Conservation (phyloP, 2,329 filamentous ascomycete species). For the Botryosphaeria dothidea region DNA sequence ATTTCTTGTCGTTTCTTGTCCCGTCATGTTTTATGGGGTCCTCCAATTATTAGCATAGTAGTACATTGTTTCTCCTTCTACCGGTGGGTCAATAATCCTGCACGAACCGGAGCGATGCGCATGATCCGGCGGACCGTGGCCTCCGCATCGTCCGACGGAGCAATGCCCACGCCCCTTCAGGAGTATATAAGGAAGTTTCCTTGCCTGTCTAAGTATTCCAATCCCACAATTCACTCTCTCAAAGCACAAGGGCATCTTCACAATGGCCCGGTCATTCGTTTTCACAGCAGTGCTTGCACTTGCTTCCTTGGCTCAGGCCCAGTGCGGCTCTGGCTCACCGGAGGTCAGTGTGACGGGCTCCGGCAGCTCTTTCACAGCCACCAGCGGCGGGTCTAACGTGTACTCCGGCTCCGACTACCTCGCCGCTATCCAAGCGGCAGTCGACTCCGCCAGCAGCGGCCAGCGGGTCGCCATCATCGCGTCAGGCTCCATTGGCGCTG, state of each 20-base stretch:
- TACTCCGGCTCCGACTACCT: constrained; percentile 58
- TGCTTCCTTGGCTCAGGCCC: constrained; percentile 38
- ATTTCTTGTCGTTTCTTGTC: no score
- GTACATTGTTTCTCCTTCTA: not conserved
- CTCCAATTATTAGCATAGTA: not conserved
- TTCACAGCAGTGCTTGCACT: constrained; percentile 47
- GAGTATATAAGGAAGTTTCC: not conserved
- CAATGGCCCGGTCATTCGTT: constrained; percentile 40
- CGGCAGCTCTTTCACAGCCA: constrained; percentile 48
- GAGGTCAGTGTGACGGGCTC: constrained; percentile 52
- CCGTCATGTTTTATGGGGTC: not conserved
- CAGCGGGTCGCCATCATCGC: constrained; percentile 58
- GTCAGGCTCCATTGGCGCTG: constrained; percentile 57
- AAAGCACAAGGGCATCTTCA: constrained; percentile 15
- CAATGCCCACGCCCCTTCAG: not conserved
- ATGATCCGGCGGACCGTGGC: not conserved
- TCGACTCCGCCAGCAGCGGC: constrained; percentile 54
- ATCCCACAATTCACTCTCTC: not conserved
- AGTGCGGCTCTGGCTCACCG: constrained; percentile 52
- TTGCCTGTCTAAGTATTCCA: not conserved
- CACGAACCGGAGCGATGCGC: not conserved
- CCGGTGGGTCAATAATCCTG: not conserved
- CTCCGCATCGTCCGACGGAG: not conserved
- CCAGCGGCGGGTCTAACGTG: constrained; percentile 45
- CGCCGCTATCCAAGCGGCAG: constrained; percentile 55